Conservation (phyloP, 2,329 filamentous ascomycete species). For the Penicillium sp. region DNA sequence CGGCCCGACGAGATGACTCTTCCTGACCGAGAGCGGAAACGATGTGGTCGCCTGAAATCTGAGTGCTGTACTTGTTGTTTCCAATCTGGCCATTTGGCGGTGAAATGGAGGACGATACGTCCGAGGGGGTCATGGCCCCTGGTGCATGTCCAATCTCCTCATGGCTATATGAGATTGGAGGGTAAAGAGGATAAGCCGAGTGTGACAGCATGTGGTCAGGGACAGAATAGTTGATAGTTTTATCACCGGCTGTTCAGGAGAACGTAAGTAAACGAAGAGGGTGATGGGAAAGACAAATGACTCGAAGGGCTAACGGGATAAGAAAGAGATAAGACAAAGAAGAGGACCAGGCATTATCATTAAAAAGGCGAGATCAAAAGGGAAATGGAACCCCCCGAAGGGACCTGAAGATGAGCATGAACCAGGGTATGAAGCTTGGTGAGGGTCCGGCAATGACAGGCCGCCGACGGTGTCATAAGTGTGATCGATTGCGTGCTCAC, state of each 20-base stretch:
- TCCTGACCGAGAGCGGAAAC: slow-evolving; percentile 64
- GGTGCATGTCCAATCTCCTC: slow-evolving; percentile 43
- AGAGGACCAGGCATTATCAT: slow-evolving; percentile 16
- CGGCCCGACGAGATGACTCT: slow-evolving; percentile 72
- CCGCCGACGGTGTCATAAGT: slow-evolving; percentile 37
- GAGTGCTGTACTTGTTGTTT: slow-evolving; percentile 47
- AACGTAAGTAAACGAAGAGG: slow-evolving; percentile 31
- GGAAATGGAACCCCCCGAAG: slow-evolving; percentile 17
- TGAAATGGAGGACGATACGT: slow-evolving; percentile 49
- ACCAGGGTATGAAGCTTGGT: slow-evolving; percentile 23
- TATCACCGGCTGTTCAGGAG: slow-evolving; percentile 36
- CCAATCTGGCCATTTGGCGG: slow-evolving; percentile 46
- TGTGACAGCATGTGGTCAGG: slow-evolving; percentile 47
- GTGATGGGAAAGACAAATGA: slow-evolving; percentile 5
- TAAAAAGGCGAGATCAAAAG: slow-evolving; percentile 16
- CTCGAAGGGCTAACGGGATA: slow-evolving; percentile 19
- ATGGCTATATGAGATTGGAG: slow-evolving; percentile 41
- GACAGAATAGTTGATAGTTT: slow-evolving; percentile 44
- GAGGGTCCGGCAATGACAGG: slow-evolving; percentile 31
- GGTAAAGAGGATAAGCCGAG: slow-evolving; percentile 44
- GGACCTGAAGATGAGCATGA: slow-evolving; percentile 19
- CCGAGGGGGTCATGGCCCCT: slow-evolving; percentile 46
- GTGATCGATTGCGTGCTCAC: slow-evolving; percentile 44
- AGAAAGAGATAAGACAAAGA: slow-evolving; percentile 19
- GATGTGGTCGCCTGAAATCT: slow-evolving; percentile 43